These are phyloP conservation scores for Colletotrichum lindemuthianum DNA, from an alignment of 2,329 filamentous ascomycete species.

Conservation along the genomic window DNA sequence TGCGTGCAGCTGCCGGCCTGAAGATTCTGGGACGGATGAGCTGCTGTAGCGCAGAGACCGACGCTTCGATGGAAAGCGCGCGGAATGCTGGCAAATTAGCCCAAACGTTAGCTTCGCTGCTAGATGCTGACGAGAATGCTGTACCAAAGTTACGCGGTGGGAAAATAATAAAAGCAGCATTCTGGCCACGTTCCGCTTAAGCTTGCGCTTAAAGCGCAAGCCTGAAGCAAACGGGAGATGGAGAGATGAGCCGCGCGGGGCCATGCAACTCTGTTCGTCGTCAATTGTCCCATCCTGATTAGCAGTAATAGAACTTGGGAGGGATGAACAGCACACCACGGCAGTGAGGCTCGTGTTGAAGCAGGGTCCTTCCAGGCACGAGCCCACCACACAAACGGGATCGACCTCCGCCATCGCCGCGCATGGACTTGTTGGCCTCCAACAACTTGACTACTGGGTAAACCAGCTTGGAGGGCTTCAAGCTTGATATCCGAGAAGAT, in stretches of 20 bases:
- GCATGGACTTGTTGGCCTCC: slow-evolving; percentile 21
- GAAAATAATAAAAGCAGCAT: slow-evolving; percentile 19
- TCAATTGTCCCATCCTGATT: not conserved
- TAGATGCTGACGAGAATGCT: slow-evolving; percentile 28
- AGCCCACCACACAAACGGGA: slow-evolving; percentile 15
- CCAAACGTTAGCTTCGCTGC: slow-evolving; percentile 19
- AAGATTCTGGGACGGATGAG: slow-evolving; percentile 18
- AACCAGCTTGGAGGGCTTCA: slow-evolving; percentile 4
- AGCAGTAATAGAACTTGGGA: slow-evolving; percentile 3
- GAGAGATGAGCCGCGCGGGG: slow-evolving; percentile 18
- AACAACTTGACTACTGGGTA: slow-evolving; percentile 11
- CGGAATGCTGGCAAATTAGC: slow-evolving; percentile 26
- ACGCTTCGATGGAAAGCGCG: slow-evolving; percentile 29
- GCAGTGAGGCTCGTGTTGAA: slow-evolving; percentile 27
- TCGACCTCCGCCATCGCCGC: slow-evolving; percentile 13
- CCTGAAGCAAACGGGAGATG: slow-evolving; percentile 23
- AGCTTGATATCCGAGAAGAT: slow-evolving; percentile 4
- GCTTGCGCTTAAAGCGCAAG: slow-evolving; percentile 12
- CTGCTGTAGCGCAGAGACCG: slow-evolving; percentile 17
- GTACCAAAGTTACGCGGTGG: slow-evolving; percentile 21
- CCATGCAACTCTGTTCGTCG: slow-evolving; percentile 8
- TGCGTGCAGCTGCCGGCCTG: slow-evolving; percentile 7
- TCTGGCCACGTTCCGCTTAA: slow-evolving; percentile 22
- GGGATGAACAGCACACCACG: not conserved
- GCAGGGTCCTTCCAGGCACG: slow-evolving; percentile 21